These are phyloP conservation scores for Asterophora parasitica DNA, from an alignment of 768 basidiomycete species.

Conservation along the genomic window DNA sequence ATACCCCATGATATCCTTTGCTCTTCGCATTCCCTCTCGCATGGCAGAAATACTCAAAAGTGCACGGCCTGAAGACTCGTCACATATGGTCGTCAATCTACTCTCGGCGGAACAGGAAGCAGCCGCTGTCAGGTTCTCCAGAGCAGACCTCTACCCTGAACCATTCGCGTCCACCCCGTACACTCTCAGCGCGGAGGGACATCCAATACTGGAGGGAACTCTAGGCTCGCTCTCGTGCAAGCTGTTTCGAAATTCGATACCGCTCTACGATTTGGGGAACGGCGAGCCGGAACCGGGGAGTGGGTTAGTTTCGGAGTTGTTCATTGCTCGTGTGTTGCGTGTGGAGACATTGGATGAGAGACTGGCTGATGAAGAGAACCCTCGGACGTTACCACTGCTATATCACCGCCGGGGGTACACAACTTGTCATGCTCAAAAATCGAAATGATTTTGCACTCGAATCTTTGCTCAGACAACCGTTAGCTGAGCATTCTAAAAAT, in stretches of 20 bases:
- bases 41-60: constrained; percentile 64
- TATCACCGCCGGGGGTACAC: constrained; percentile 62
- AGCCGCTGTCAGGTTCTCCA: constrained; percentile 66
- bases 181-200: constrained; percentile 39
- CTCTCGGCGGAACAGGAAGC: constrained; percentile 64
- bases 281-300: constrained; percentile 13
- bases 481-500: too few relatives aligned
- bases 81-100: constrained; percentile 76
- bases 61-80: constrained; percentile 15
- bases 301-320: constrained; percentile 57
- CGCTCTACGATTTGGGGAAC: constrained; percentile 49
- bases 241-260: constrained; percentile 55
- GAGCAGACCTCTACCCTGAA: constrained; percentile 59
- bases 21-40: constrained; percentile 83
- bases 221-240: constrained; percentile 73
- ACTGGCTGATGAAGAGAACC: constrained; percentile 21
- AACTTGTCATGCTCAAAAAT: constrained; percentile 32
- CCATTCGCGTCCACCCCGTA: constrained; percentile 43
- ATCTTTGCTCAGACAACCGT: too few relatives aligned
- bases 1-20: constrained; percentile 82
- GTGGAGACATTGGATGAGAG: constrained; percentile 37
- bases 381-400: constrained; percentile 48
- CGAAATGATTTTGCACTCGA: constrained; percentile 4
- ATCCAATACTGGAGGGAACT: constrained; percentile 54
- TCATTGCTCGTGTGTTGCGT: constrained; percentile 72